phyloP scores from a whole-genome alignment of 2,329 filamentous ascomycete species.

The Sclerotinia subarctica region DNA sequence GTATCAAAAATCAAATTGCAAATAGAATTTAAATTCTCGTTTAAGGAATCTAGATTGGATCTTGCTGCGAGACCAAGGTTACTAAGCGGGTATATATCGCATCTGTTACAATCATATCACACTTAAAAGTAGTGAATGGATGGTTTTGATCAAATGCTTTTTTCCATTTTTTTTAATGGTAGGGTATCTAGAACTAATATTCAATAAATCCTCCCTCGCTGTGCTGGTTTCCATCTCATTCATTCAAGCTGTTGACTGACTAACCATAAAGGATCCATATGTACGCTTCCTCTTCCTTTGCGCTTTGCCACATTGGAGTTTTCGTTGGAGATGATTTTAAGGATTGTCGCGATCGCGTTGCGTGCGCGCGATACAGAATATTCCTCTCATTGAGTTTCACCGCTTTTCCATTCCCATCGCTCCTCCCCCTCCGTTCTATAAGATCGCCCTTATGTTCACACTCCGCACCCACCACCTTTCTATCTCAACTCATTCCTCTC shows the following conservation, averaged over 20 bases:
- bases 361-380: not conserved
- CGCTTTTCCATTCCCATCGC: not conserved
- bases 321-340: slow-evolving; percentile 13
- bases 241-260: not conserved
- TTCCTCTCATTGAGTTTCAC: not conserved
- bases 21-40: not conserved
- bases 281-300: not conserved
- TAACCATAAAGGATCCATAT: not conserved
- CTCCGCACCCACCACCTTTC: not conserved
- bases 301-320: slow-evolving; percentile 1
- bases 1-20: not conserved
- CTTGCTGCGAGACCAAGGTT: not conserved
- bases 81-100: not conserved
- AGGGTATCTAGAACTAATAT: slow-evolving; percentile 14
- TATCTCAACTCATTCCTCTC: not conserved
- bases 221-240: not conserved
- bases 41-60: not conserved
- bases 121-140: too few species aligned
- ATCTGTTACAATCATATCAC: not conserved
- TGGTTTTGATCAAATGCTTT: not conserved
- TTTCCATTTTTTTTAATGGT: not conserved
- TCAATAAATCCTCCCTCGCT: not conserved
- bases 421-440: not conserved
- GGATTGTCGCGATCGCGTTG: slow-evolving; percentile 1
- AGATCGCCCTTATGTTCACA: not conserved